Evolutionary conservation across 1,284 basidiomycete genomes (phyloP).

Genomic region (Puccinia polysora): DNA sequence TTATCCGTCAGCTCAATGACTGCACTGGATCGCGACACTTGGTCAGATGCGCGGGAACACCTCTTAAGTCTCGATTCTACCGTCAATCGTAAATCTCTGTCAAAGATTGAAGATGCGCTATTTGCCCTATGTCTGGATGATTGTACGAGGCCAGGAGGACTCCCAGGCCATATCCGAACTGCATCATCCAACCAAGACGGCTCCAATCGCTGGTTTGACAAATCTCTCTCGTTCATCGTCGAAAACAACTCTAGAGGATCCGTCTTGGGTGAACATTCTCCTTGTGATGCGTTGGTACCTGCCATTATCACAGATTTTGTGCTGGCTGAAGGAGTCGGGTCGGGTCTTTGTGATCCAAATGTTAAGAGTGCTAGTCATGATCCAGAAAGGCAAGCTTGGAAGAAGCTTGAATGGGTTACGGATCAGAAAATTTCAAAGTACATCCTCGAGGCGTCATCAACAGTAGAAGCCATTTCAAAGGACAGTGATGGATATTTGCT

Average conservation of each 20-base stretch:
- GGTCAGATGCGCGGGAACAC: slow-evolving; percentile 58
- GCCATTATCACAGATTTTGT: slow-evolving; percentile 84
- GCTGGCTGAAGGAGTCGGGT: slow-evolving; percentile 58
- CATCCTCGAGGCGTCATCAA: slow-evolving; percentile 62
- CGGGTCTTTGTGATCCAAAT: slow-evolving; percentile 25
- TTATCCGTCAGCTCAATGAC: slow-evolving; percentile 51
- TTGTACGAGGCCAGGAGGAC: slow-evolving; percentile 52
- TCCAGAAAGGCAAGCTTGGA: slow-evolving; percentile 57
- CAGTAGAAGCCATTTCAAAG: slow-evolving; percentile 63
- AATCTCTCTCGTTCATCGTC: slow-evolving; percentile 74
- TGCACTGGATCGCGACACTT: slow-evolving; percentile 51
- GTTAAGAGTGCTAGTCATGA: slow-evolving; percentile 41
- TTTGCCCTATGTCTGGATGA: slow-evolving; percentile 64
- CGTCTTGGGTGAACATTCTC: slow-evolving; percentile 86
- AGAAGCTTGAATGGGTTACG: slow-evolving; percentile 69
- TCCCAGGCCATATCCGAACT: slow-evolving; percentile 75
- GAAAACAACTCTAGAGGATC: slow-evolving; percentile 81
- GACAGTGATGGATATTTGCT: slow-evolving; percentile 80
- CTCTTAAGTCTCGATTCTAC: slow-evolving; percentile 64
- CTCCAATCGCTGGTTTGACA: slow-evolving; percentile 89
- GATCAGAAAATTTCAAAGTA: slow-evolving; percentile 63
- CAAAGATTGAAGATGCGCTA: slow-evolving; percentile 67
- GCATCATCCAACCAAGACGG: slow-evolving; percentile 66
- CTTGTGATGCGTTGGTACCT: slow-evolving; percentile 84
- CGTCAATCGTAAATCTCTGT: slow-evolving; percentile 61